A percentile compares a stretch with the other conserved stretches of the same genome.
These are phyloP conservation scores for Tolypocladium amazonense DNA, from an alignment of 2,329 filamentous ascomycete genomes.

Conservation along the genomic window DNA sequence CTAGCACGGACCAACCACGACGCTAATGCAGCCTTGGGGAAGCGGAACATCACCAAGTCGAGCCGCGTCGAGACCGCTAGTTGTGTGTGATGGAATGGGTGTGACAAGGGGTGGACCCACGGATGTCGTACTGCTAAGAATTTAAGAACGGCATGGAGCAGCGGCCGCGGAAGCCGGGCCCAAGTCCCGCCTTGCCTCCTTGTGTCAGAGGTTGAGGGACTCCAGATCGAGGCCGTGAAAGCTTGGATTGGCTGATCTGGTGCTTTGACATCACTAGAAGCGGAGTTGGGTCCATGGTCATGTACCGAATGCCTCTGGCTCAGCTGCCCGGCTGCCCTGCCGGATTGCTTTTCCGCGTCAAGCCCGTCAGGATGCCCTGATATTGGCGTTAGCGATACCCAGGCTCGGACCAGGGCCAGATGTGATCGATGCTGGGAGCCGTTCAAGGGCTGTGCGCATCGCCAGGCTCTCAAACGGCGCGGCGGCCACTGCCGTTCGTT, in stretches of 20 bases:
- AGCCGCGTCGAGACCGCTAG: neutral
- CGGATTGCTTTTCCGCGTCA: neutral
- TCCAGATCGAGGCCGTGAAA: neutral
- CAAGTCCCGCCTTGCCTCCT: neutral
- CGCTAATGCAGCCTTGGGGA: neutral
- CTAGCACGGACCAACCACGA: constrained; percentile 1
- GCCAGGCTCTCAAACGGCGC: neutral
- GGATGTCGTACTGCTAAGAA: neutral
- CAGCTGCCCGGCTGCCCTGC: neutral
- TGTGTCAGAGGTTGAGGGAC: neutral
- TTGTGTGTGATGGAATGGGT: neutral
- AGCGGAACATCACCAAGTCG: neutral
- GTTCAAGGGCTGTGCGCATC: neutral
- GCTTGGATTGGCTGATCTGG: neutral
- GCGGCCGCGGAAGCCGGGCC: neutral
- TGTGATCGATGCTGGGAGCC: neutral
- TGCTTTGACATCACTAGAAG: neutral
- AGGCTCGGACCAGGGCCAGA: neutral
- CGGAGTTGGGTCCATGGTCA: neutral
- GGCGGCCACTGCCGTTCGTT: neutral
- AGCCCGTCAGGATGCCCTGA: neutral
- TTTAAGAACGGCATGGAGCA: neutral
- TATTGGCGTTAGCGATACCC: neutral
- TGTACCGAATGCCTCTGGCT: neutral
- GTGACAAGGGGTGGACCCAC: neutral